A percentile compares a stretch with the other conserved stretches of the same genome.
These are phyloP conservation scores for Fusarium lyarnte DNA, from an alignment of 2,329 filamentous ascomycete genomes.

Conservation along the genomic window DNA sequence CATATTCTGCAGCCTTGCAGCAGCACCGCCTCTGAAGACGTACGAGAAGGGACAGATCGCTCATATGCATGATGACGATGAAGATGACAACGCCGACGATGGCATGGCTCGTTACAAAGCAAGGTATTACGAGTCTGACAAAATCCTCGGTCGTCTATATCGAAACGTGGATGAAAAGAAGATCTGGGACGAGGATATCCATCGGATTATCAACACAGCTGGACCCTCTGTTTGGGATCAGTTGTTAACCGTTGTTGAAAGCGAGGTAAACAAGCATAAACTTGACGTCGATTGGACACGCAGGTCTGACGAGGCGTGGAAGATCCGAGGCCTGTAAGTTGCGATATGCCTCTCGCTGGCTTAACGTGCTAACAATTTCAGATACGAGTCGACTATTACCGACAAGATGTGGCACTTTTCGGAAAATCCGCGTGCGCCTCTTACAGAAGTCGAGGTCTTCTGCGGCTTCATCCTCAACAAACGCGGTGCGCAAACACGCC, in stretches of 20 bases:
- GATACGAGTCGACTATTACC: constrained; percentile 58
- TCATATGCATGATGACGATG: constrained; percentile 42
- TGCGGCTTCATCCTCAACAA: constrained; percentile 66
- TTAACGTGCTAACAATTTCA: constrained; percentile 38
- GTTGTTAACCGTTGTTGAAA: constrained; percentile 45
- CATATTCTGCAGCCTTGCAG: constrained; percentile 52
- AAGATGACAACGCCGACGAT: constrained; percentile 52
- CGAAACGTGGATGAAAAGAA: constrained; percentile 76
- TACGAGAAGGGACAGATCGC: constrained; percentile 56
- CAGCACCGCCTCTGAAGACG: constrained; percentile 55
- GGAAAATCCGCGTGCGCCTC: constrained; percentile 54
- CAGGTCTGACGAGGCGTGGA: constrained; percentile 51
- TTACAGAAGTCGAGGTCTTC: constrained; percentile 64
- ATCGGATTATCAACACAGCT: constrained; percentile 37
- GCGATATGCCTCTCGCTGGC: constrained; percentile 45
- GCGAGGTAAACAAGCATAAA: constrained; percentile 26
- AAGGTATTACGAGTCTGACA: constrained; percentile 73
- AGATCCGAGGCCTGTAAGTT: constrained; percentile 58
- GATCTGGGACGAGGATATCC: constrained; percentile 67
- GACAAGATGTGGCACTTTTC: constrained; percentile 55
- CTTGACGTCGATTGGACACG: constrained; percentile 48
- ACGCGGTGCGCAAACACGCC: constrained; percentile 57
- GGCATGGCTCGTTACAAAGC: constrained; percentile 56
- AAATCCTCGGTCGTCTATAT: constrained; percentile 76
- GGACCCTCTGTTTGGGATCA: constrained; percentile 56